Percentiles rank a stretch among this genome's conserved stretches.
Evolutionary conservation across 192 early-diverging fungal genomes (phyloP).

Genomic region (Coemansia sp.): DNA sequence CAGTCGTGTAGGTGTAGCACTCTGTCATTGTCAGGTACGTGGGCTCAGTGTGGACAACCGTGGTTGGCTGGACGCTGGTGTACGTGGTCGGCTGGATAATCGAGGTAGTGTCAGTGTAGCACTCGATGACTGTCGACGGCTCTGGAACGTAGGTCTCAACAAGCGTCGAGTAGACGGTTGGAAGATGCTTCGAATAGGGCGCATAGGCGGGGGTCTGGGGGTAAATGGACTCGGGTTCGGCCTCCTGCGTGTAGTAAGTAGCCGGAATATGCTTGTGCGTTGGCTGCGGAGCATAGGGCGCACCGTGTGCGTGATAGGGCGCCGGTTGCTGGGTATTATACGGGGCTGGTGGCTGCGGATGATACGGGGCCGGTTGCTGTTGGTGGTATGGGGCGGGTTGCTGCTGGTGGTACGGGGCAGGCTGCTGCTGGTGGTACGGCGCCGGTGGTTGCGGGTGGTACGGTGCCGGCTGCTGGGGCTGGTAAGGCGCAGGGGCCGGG

Average conservation of each 20-base stretch:
- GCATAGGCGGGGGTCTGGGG: not conserved
- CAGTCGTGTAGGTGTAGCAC: slow-evolving; percentile 18
- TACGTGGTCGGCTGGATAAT: slow-evolving; percentile 19
- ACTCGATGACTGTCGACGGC: slow-evolving; percentile 23
- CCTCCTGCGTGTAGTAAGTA: not conserved
- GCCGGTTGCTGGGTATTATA: slow-evolving; percentile 1
- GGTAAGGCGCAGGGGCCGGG: not conserved
- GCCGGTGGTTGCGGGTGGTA: not conserved
- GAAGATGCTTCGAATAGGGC: slow-evolving; percentile 6
- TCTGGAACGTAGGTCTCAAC: slow-evolving; percentile 15
- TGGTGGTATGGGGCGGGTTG: slow-evolving; percentile 6
- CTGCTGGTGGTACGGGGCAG: not conserved
- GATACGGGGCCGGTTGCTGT: slow-evolving; percentile 1
- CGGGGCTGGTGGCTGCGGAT: slow-evolving; percentile 1
- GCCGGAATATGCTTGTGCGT: not conserved
- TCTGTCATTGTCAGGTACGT: slow-evolving; percentile 34
- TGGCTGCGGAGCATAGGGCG: slow-evolving; percentile 5
- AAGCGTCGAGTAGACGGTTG: slow-evolving; percentile 34
- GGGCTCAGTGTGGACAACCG: slow-evolving; percentile 18
- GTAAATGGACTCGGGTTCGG: not conserved
- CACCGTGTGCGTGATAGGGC: not conserved
- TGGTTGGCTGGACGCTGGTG: slow-evolving; percentile 15
- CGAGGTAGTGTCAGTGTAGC: slow-evolving; percentile 24
- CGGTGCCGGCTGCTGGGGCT: not conserved
- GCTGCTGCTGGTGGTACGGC: not conserved